Evolutionary conservation across 2,329 filamentous ascomycete genomes (phyloP).

Genomic region (Ascochyta pisi): DNA sequence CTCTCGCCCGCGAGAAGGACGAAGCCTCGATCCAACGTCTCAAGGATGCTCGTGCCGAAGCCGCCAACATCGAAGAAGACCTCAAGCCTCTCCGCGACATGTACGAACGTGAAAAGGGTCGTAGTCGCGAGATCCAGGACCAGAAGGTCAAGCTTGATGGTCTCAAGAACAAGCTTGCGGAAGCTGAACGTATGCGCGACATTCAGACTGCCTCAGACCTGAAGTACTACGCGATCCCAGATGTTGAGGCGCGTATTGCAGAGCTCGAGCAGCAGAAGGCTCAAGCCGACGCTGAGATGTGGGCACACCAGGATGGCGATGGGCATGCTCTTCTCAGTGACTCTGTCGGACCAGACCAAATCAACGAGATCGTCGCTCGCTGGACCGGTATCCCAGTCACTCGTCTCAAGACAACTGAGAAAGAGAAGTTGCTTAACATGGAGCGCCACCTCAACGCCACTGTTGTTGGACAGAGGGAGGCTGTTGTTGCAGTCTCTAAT

Average conservation of each 20-base stretch:
- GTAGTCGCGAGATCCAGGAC: slow-evolving; percentile 90
- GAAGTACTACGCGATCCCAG: slow-evolving; percentile 96
- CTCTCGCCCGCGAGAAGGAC: slow-evolving; percentile 90
- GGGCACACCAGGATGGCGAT: slow-evolving; percentile 60
- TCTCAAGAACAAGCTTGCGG: slow-evolving; percentile 88
- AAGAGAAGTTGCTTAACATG: slow-evolving; percentile 98
- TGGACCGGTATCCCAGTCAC: slow-evolving; percentile 99
- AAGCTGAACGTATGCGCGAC: slow-evolving; percentile 87
- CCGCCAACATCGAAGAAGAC: slow-evolving; percentile 93
- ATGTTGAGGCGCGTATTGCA: slow-evolving; percentile 82
- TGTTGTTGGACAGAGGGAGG: slow-evolving; percentile 93
- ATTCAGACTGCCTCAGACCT: slow-evolving; percentile 89
- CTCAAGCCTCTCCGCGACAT: slow-evolving; percentile 90
- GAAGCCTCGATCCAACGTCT: slow-evolving; percentile 87
- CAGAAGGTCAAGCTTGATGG: slow-evolving; percentile 94
- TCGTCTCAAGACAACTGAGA: slow-evolving; percentile 90
- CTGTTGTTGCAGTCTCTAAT: slow-evolving; percentile 90
- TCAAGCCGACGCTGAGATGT: slow-evolving; percentile 73
- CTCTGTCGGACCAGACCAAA: slow-evolving; percentile 93
- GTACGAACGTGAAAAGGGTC: slow-evolving; percentile 90
- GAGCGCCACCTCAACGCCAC: slow-evolving; percentile 82
- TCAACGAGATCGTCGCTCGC: slow-evolving; percentile 96
- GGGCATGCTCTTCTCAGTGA: slow-evolving; percentile 82
- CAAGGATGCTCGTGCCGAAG: slow-evolving; percentile 83
- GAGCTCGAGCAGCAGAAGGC: slow-evolving; percentile 81